Base-by-base conservation (phyloP, 2,329 filamentous ascomycete species). In the Clarireedia sp. region DNA sequence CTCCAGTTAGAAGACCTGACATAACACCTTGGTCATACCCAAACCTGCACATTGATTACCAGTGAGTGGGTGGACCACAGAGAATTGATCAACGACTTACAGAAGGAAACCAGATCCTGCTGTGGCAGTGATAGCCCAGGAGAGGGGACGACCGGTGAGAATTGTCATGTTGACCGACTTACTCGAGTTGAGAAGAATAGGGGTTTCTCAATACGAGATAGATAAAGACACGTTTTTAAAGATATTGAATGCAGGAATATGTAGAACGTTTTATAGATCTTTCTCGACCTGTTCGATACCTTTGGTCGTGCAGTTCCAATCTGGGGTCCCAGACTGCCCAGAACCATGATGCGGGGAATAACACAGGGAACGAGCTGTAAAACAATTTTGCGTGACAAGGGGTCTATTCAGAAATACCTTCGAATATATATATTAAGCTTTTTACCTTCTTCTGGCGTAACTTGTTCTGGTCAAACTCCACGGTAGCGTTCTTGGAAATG, bases 1-100 rank as follows among this genome's bases (percentile, higher is more conserved):
- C 23, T 16, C 62, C 52, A 3, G 71, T 74, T 47, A 76, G 68
- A 41, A 78, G 71, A 41, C 74, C 74, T 1, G 73, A 75, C 56
- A 76, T 71, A 24, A 77, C 73, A 45, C 74, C 74, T 48, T 74
- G 75, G 56, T 78, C 75, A 64, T 76, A 77, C 19, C 75, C 75
- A 48, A 77, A 74, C 2, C 74, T 64, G 29, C 29, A 9, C 12
- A 33, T 33, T 33, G 12, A 33, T 33, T 10, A 14, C 12, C 29
- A 33, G 29, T 5, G 4, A 33, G 12, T 9, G 29, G 12, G 12
- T 14, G 1, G 12, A 33, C 12, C 10, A 33, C 29, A 2, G 4
- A 26, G 12, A 33, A 0, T 5, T 33, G 10, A 9, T 14, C 1
- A 2, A 12, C 12, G 29, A 23, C 61, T 63, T 37, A 51, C 16